These are phyloP conservation scores for Coemansia sp. DNA, from an alignment of 192 early-diverging fungal species.

Conservation along the genomic window DNA sequence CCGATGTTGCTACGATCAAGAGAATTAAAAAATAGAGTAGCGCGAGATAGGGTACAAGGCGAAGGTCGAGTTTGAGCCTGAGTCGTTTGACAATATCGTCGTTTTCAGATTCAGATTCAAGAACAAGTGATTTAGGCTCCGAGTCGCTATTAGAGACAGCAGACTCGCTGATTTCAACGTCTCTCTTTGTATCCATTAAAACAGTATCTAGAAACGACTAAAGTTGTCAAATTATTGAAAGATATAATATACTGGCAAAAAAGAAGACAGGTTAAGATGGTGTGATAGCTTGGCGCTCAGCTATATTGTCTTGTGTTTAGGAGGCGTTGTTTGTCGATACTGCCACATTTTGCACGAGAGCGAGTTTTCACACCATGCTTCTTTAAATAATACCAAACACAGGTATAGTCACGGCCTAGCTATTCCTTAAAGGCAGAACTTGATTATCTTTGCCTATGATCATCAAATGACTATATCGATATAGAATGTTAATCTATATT, in stretches of 20 bases:
- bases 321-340: no score
- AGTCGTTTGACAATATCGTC: slow-evolving; percentile 45
- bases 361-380: no score
- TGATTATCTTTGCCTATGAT: no score
- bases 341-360: no score
- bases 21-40: slow-evolving; percentile 65
- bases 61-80: slow-evolving; percentile 55
- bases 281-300: no score
- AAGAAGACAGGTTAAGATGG: background rate
- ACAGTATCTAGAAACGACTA: background rate
- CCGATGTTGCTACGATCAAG: slow-evolving; percentile 74
- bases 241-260: background rate
- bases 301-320: no score
- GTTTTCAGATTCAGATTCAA: slow-evolving; percentile 31
- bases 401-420: no score
- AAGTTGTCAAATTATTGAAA: no score
- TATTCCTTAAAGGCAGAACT: no score
- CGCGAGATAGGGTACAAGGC: slow-evolving; percentile 60
- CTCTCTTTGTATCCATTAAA: background rate
- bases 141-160: background rate
- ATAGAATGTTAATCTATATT: no score
- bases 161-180: background rate
- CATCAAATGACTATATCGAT: no score
- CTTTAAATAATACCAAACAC: no score
- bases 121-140: slow-evolving; percentile 11